Percentiles rank a stretch among this genome's conserved stretches.
Evolutionary conservation across 2,329 filamentous ascomycete species (phyloP).

Genomic region (Ophiostoma australiae): DNA sequence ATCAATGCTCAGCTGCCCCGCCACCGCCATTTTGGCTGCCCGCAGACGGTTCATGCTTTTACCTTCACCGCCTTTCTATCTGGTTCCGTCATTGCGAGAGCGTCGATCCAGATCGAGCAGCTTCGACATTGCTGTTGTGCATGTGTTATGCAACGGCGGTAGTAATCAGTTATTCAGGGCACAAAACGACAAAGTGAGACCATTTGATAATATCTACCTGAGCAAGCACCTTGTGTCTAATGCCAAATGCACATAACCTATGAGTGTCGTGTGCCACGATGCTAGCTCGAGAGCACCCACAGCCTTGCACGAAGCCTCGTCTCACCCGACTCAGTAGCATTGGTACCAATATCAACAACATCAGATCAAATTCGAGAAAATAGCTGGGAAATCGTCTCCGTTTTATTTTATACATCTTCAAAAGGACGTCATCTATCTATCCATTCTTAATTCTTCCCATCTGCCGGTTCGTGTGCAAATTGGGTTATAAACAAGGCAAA

Average conservation of each 20-base stretch:
- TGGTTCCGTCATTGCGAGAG: not conserved
- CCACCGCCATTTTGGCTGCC: not conserved
- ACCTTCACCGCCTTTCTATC: slow-evolving; percentile 4
- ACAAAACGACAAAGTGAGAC: not conserved
- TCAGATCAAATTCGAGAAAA: not conserved
- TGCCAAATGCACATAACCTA: no score
- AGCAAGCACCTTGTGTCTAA: no score
- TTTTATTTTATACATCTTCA: slow-evolving; percentile 14
- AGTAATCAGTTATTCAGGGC: not conserved
- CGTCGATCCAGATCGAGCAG: not conserved
- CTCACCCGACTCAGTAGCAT: not conserved
- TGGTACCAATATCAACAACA: not conserved
- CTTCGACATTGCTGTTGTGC: not conserved
- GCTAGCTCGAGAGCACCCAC: not conserved
- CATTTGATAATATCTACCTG: no score
- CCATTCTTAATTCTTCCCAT: not conserved
- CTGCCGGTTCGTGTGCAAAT: not conserved
- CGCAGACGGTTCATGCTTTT: not conserved
- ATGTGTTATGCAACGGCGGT: not conserved
- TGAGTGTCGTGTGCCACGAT: not conserved
- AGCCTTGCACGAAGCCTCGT: slow-evolving; percentile 3
- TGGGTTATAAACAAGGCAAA: slow-evolving; percentile 12
- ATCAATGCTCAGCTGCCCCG: not conserved
- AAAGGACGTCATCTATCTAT: slow-evolving; percentile 13
- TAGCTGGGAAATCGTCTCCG: not conserved